Evolutionary conservation across 2,329 filamentous ascomycete genomes (phyloP), one percentile per base, ranked within the genome.

Genomic region (Nectriaceae sp.): DNA sequence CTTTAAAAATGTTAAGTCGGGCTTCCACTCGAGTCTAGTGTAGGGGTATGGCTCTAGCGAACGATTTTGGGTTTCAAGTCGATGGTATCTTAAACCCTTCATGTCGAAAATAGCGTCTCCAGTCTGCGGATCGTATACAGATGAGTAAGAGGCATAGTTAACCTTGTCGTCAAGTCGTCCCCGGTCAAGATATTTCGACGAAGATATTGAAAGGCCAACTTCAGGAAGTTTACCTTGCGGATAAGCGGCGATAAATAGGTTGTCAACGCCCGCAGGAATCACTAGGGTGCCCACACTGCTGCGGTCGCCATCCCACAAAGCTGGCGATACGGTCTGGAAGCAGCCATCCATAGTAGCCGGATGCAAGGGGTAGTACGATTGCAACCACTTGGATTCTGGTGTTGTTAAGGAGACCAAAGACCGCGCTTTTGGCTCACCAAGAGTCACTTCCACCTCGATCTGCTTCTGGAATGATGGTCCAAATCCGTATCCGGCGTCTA

Each of bases 391-490:
- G 11, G 44, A 45, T 3, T 29, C 5, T n/a, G 44, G 48, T 5
- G 22, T 21, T 1, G 31, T 36, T 29, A 53, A 40, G 19, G 37
- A 35, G 15, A 53, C 40, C 20, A 42, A 21, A 4, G 40, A 46
- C 20, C 50, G 43, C 20, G 40, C 43, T 5, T 22, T 31, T 3
- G 29, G 36, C 24, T 46, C 22, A 18, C 51, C 48, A 5, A 38
- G 21, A n/a, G 38, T 41, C 2, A 38, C 26, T 24, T 51, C 47
- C 18, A 54, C 35, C 16, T 39, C 18, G 5, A 47, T 19, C 8
- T 40, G 29, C 31, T 54, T 46, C 20, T 51, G 52, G 44, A 54
- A 54, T 4, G 35, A 29, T 3, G 52, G 52, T 2, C 52, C 52
- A 22, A 45, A 54, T 4, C 33, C 29, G 20, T 43, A 49, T 4